Evolutionary conservation across 257 asterid species (phyloP).

Genomic region (Nicotiana attenuata): DNA sequence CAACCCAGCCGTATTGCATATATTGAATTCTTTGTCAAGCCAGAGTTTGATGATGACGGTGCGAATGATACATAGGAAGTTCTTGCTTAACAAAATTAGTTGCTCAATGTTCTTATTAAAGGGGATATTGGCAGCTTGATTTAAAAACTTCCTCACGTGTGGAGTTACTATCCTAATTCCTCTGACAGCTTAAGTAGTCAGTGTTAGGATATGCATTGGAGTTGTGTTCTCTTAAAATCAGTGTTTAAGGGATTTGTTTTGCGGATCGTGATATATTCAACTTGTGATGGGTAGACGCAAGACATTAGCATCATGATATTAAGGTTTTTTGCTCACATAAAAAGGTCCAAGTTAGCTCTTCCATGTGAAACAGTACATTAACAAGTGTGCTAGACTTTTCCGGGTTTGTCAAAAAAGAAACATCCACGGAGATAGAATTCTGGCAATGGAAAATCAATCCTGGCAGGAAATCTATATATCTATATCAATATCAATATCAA

Average conservation of each 20-base stretch:
- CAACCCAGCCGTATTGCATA: slow-evolving; percentile 93
- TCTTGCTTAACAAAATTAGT: not conserved
- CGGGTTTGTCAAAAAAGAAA: too few relatives aligned
- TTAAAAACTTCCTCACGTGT: not conserved
- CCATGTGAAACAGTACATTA: too few relatives aligned
- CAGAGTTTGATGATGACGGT: slow-evolving; percentile 63
- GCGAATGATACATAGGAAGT: slow-evolving; percentile 20
- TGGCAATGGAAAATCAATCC: too few relatives aligned
- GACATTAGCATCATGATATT: too few relatives aligned
- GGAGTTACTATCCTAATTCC: not conserved
- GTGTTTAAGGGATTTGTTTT: not conserved
- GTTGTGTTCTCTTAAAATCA: not conserved
- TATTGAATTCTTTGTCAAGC: slow-evolving; percentile 93
- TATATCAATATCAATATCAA: too few relatives aligned
- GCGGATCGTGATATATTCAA: not conserved
- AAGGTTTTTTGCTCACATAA: too few relatives aligned
- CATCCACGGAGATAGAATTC: too few relatives aligned
- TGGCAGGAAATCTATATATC: too few relatives aligned
- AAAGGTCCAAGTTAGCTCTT: too few relatives aligned
- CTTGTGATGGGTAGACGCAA: too few relatives aligned
- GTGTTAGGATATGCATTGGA: not conserved
- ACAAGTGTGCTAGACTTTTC: too few relatives aligned
- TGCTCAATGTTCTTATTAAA: not conserved
- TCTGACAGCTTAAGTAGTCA: not conserved
- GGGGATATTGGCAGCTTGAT: not conserved